These are phyloP conservation scores for Fusarium proliferatum DNA, from an alignment of 2,329 filamentous ascomycete species.

Conservation along the genomic window DNA sequence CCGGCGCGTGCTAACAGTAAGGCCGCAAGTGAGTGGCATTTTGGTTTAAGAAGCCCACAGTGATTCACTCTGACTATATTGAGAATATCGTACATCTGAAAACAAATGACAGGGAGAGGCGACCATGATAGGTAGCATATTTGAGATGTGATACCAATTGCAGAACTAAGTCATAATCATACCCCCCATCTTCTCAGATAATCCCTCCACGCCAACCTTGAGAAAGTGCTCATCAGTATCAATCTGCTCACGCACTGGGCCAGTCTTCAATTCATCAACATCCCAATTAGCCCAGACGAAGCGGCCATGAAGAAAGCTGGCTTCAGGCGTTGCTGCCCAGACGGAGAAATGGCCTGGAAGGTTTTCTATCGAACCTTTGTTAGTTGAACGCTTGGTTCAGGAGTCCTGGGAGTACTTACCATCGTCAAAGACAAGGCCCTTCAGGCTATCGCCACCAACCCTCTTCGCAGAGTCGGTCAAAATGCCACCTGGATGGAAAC, in stretches of 20 bases:
- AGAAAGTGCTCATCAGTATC: neutral
- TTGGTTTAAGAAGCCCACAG: too few species aligned
- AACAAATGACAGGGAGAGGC: rapidly evolving
- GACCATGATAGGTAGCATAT: rapidly evolving
- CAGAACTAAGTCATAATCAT: neutral
- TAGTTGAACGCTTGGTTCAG: rapidly evolving
- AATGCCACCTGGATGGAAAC: neutral
- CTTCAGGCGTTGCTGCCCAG: neutral
- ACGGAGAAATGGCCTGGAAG: neutral
- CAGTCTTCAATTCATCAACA: neutral
- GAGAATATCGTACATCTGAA: too few species aligned
- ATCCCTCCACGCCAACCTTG: neutral
- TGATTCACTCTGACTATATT: neutral
- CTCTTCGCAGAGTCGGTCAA: neutral
- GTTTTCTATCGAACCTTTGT: neutral
- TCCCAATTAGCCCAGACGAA: conserved; percentile 4
- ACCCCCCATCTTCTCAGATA: neutral
- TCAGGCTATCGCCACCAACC: neutral
- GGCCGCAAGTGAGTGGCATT: rapidly evolving
- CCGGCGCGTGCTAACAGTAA: rapidly evolving
- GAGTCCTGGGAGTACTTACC: neutral
- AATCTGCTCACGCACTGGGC: neutral
- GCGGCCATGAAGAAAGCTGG: neutral
- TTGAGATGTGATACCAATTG: rapidly evolving
- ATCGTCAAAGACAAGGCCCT: neutral